These are phyloP conservation scores for Mycena citricolor DNA, from an alignment of 1,284 basidiomycete species.

Conservation along the genomic window DNA sequence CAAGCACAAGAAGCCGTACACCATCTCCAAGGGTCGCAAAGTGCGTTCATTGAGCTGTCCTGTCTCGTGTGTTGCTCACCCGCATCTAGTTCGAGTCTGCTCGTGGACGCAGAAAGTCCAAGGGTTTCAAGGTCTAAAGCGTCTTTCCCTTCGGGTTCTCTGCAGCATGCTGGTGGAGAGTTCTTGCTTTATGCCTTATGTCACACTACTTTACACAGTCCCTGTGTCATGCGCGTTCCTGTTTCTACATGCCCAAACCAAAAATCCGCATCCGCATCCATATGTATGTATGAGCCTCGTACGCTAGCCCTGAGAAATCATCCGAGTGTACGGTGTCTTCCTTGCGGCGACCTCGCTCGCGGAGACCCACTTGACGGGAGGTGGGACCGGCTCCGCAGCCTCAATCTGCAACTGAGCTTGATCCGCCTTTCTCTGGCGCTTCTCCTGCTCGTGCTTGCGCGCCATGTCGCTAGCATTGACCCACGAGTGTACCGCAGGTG, in stretches of 20 bases:
- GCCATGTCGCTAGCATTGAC: conserved; percentile 19
- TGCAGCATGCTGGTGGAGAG: conserved; percentile 13
- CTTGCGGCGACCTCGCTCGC: conserved; percentile 21
- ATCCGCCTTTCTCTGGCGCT: conserved; percentile 10
- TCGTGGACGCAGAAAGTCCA: conserved; percentile 93
- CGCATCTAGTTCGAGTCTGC: conserved; percentile 71
- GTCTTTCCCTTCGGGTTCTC: conserved; percentile 6
- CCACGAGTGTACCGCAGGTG: conserved; percentile 11
- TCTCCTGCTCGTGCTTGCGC: conserved; percentile 8
- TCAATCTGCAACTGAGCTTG: conserved; percentile 11
- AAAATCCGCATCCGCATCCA: not conserved
- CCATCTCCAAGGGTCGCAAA: conserved; percentile 94
- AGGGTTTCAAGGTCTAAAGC: conserved; percentile 84
- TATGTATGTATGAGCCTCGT: conserved; percentile 7
- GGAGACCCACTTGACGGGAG: conserved; percentile 17
- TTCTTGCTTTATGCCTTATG: conserved; percentile 23
- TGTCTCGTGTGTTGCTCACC: conserved; percentile 11
- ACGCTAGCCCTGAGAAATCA: conserved; percentile 3
- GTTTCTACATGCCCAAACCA: conserved; percentile 19
- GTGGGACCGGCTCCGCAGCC: conserved; percentile 1
- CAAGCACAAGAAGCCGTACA: conserved; percentile 95
- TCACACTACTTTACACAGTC: conserved; percentile 19
- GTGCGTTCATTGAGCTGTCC: conserved; percentile 33
- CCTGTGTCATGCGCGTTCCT: conserved; percentile 20
- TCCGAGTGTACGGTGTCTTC: conserved; percentile 5